Percentiles rank a stretch among this genome's conserved stretches.
phyloP scores from a whole-genome alignment of 768 basidiomycete species.

The Tricholoma sp. region DNA sequence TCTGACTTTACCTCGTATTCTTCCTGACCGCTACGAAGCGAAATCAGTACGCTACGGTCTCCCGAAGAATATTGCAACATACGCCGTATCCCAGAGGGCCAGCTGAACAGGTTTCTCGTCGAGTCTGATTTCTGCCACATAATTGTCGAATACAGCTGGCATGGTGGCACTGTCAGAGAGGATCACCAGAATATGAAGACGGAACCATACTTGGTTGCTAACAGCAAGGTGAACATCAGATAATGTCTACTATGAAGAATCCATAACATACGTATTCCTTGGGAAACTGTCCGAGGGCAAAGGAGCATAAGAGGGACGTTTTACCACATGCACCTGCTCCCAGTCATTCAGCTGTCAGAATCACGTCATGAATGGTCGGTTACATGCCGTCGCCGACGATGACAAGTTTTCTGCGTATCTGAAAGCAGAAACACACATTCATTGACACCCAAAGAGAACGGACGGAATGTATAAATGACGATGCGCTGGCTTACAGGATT shows the following conservation, averaged over 20 bases:
- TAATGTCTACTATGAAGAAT: conserved; percentile 2
- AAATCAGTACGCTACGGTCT: conserved; percentile 7
- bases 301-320: conserved; percentile 86
- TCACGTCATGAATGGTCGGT: conserved; percentile 8
- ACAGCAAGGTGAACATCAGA: conserved; percentile 11
- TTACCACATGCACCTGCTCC: conserved; percentile 89
- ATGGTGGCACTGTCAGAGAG: conserved; percentile 11
- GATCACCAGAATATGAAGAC: conserved; percentile 10
- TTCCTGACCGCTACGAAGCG: conserved; percentile 78
- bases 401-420: conserved; percentile 94
- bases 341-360: conserved; percentile 15
- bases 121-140: conserved; percentile 95
- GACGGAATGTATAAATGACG: conserved; percentile 4
- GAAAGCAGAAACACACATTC: conserved; percentile 9
- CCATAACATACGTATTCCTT: conserved; percentile 81
- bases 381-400: conserved; percentile 92
- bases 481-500: conserved; percentile 46
- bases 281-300: conserved; percentile 91
- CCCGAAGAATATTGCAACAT: conserved; percentile 29
- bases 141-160: conserved; percentile 94
- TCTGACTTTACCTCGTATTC: conserved; percentile 79
- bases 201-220: conserved; percentile 56
- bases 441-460: conserved; percentile 1
- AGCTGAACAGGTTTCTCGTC: conserved; percentile 98
- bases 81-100: conserved; percentile 99